These are phyloP conservation scores for Yarrowia sp. DNA, from an alignment of 805 yeast species.

Conservation along the genomic window DNA sequence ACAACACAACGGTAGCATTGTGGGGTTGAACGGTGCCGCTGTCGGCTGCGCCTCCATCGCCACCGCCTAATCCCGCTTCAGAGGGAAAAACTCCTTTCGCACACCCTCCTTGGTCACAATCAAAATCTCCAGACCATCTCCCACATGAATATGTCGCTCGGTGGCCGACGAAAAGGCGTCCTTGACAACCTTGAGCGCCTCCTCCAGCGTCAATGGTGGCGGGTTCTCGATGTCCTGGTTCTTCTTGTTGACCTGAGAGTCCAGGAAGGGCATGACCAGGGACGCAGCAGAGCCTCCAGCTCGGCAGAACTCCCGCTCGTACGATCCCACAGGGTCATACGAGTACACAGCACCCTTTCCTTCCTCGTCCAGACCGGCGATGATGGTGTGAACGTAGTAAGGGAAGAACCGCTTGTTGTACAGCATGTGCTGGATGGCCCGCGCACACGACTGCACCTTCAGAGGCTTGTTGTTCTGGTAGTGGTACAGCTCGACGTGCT, in stretches of 20 bases:
- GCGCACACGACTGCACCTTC: constrained; percentile 72
- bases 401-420: constrained; percentile 96
- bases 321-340: constrained; percentile 96
- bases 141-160: constrained; percentile 97
- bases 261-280: constrained; percentile 94
- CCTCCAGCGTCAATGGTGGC: constrained; percentile 73
- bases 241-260: constrained; percentile 93
- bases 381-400: constrained; percentile 89
- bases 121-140: constrained; percentile 89
- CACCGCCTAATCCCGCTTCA: constrained; percentile 71
- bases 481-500: constrained; percentile 73
- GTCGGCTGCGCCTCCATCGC: no score
- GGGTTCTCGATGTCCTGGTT: constrained; percentile 66
- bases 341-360: constrained; percentile 96
- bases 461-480: constrained; percentile 78
- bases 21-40: no score
- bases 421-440: constrained; percentile 83
- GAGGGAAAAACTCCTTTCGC: constrained; percentile 73
- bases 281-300: constrained; percentile 98
- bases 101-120: constrained; percentile 94
- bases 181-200: constrained; percentile 80
- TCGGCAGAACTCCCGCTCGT: constrained; percentile 94
- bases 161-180: constrained; percentile 97
- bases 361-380: constrained; percentile 87
- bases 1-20: neutral